Evolutionary conservation across 768 basidiomycete genomes (phyloP), one percentile per base, ranked within the genome.

Genomic region (Chalciporus piperatus): DNA sequence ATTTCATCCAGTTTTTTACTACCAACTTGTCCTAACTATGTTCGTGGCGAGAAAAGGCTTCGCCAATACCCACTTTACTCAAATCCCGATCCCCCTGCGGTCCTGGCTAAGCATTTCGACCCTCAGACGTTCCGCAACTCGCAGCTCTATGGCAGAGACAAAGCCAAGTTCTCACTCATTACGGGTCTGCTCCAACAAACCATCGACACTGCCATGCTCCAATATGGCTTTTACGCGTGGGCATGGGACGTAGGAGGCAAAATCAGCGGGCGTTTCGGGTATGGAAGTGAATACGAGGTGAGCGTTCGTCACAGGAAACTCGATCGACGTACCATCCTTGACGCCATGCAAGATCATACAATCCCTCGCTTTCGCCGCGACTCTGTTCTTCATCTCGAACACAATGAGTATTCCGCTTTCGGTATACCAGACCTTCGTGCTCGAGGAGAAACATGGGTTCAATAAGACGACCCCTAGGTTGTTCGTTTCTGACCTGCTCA

Each of bases 371-470:
- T 96, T 92, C 65, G 77, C 84, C 3, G 81, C 80, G 47, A 63
- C 88, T 38, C 71, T 96, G 39, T 84, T 81, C 60, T 66, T 88
- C 51, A 48, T 83, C 37, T 86, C 87, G 3, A 78, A 83, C 0
- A 66, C 90, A 25, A 84, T 92, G 2, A 74, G 80, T 8, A 73
- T 94, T 11, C 93, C 96, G 17, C 73, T 92, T 38, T 83, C 81
- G 28, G 74, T 86, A 20, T 98, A 97, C 73, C 80, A 84, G 54
- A 97, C 92, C 3, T 99, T 99, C 64, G 88, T 94, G 6, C 76
- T 98, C 35, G 97, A 98, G 71, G 88, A 96, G 66, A 88, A 86
- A 57, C 92, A 97, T 57, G 95, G 95, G 1, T 98, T 98, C 78
- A 99, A 98, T 79, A 97, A 98, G 73, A 94, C 85, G 6, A 91